Percentiles rank a stretch among this genome's conserved stretches.
Conservation (phyloP, 306 rosid genomes). For the Notholithocarpus densiflorus region DNA sequence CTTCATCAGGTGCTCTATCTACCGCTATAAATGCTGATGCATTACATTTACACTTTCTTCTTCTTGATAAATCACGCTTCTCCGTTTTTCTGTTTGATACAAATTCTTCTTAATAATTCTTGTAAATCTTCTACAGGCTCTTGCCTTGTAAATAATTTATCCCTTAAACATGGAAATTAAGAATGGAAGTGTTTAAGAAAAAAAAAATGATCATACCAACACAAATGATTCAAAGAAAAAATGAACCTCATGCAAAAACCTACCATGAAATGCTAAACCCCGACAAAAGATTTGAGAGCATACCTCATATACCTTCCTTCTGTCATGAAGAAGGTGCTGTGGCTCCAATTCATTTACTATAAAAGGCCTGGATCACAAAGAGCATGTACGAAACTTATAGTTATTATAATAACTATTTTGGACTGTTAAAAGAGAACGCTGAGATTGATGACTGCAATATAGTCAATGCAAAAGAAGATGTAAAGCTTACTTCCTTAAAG, state of each 20-base stretch:
- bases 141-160: neutral
- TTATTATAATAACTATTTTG: neutral
- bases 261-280: conserved; percentile 15
- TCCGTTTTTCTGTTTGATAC: too few relatives aligned
- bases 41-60: too few relatives aligned
- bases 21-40: too few relatives aligned
- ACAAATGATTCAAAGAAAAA: neutral
- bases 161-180: neutral
- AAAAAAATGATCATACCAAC: neutral
- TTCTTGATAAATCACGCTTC: too few relatives aligned
- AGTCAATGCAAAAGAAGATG: conserved; percentile 13
- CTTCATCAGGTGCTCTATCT: too few relatives aligned
- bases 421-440: neutral
- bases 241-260: neutral
- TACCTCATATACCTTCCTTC: conserved; percentile 95
- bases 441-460: conserved; percentile 18
- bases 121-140: neutral
- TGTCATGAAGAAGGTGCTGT: conserved; percentile 95
- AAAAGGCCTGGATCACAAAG: conserved; percentile 71
- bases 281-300: conserved; percentile 8
- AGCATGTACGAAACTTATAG: conserved; percentile 2
- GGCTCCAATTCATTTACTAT: conserved; percentile 88
- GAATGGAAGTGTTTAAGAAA: neutral
- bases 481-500: conserved; percentile 85
- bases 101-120: too few relatives aligned